Evolutionary conservation across 345 rosid genomes (phyloP).

Genomic region (Psidium friedrichsthalianum): DNA sequence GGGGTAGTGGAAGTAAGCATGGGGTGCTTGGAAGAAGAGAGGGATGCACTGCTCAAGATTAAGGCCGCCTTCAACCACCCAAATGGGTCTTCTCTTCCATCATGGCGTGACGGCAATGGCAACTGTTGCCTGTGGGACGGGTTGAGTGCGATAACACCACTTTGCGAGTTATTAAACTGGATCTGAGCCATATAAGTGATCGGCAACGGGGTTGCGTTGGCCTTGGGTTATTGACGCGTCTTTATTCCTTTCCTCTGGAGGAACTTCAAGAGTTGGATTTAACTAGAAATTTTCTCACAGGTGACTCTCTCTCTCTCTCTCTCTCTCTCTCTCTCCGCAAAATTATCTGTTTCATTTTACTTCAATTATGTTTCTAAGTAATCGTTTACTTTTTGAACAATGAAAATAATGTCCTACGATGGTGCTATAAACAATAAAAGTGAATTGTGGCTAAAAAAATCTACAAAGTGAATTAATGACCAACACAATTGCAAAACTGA

Average conservation of each 20-base stretch:
- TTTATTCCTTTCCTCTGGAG: neutral
- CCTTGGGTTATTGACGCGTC: neutral
- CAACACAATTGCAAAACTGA: neutral
- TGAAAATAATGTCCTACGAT: neutral
- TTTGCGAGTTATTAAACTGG: too few species aligned
- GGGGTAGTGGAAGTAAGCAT: too few species aligned
- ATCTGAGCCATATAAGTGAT: too few species aligned
- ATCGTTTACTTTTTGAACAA: neutral
- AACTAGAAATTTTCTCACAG: accelerated
- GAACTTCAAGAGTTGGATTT: neutral
- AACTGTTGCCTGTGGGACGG: neutral
- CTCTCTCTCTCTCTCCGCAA: too few species aligned
- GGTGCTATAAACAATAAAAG: neutral
- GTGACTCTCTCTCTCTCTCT: neutral
- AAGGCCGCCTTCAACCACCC: neutral
- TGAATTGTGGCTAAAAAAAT: neutral
- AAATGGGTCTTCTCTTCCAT: neutral
- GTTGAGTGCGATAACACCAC: neutral
- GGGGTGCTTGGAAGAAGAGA: neutral
- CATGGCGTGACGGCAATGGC: accelerated
- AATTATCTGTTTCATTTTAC: neutral
- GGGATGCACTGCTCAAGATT: neutral
- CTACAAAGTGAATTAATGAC: neutral
- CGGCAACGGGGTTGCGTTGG: too few species aligned
- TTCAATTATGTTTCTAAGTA: neutral